Evolutionary conservation across 805 yeast genomes (phyloP).

Genomic region (Sugiyamaella valdiviana): DNA sequence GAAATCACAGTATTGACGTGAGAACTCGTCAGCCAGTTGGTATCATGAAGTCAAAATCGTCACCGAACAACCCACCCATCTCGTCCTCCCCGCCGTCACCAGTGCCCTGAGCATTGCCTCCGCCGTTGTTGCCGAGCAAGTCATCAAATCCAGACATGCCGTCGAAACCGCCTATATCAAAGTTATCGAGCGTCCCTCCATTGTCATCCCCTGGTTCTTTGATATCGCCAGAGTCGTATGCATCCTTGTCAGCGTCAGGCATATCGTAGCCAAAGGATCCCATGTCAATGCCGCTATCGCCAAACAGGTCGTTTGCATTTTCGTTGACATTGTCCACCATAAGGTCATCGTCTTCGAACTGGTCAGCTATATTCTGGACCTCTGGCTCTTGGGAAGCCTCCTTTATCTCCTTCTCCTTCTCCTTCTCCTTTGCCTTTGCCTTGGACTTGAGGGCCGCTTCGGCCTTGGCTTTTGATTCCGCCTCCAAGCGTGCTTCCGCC

Average conservation of each 20-base stretch:
- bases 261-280: not conserved
- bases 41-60: conserved; percentile 24
- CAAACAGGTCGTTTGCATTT: not conserved
- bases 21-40: conserved; percentile 1
- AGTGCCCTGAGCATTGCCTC: not conserved
- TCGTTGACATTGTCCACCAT: not conserved
- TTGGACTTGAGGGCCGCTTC: not conserved
- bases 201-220: not conserved
- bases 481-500: conserved; percentile 4
- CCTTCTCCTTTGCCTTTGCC: conserved; percentile 1
- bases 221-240: not conserved
- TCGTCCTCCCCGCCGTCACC: conserved; percentile 14
- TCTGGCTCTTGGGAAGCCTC: too few species aligned
- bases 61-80: conserved; percentile 26
- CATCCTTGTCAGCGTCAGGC: not conserved
- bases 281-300: not conserved
- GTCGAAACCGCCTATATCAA: not conserved
- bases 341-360: not conserved
- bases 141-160: conserved; percentile 12
- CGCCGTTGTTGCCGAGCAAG: conserved; percentile 7
- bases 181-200: conserved; percentile 6
- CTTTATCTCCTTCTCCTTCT: not conserved
- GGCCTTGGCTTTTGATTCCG: conserved; percentile 1
- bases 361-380: not conserved
- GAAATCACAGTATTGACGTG: too few species aligned